Base-by-base conservation (phyloP, 805 yeast genomes). In the Scheffersomyces ergatensis region DNA sequence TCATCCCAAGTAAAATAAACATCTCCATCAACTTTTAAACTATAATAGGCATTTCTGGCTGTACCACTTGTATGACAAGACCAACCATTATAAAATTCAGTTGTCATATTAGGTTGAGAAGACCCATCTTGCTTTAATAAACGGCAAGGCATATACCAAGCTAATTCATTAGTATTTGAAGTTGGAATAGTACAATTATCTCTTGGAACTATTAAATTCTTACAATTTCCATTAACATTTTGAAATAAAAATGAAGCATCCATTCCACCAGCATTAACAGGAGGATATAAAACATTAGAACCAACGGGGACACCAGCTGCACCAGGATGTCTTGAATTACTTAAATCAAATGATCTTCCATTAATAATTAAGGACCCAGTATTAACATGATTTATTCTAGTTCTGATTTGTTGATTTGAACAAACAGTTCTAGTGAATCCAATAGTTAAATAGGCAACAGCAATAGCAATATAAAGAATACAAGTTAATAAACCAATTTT, bases 61-160 rank as follows among this genome's bases (percentile, higher is more conserved):
- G 55, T 48, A 6, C 74, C 53, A 3, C 87, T 75, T 1, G 97
- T 86, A 63, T 93, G 97, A 60, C 98, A 92, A 2, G 92, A 95
- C 79, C 87, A 89, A 7, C 97, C 97, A 35, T 72, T 65, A 59
- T 89, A 90, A 56, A 81, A 80, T 16, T 72, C 74, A 21, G 66
- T 60, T 1, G 89, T 77, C 47, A 74, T 74, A 58, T 86, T 85
- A 30, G 87, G 85, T 21, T 63, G 42, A 2, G 85, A 62, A 1
- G 93, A 74, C 4, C 96, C 96, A 58, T 88, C 87, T 50, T 79
- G 84, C 32, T 68, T 63, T 39, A 78, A 68, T 24, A 85, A 46
- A 51, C 83, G 81, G 70, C 99, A 93, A 3, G 99, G 98, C 83
- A 90, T 89, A 65, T 93, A 93, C 96, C 97, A 90, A 14, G 95